Percentiles rank a stretch among this genome's conserved stretches.
phyloP scores from a whole-genome alignment of 1,139 yeast genomes.

The Scheffersomyces stambukii region DNA sequence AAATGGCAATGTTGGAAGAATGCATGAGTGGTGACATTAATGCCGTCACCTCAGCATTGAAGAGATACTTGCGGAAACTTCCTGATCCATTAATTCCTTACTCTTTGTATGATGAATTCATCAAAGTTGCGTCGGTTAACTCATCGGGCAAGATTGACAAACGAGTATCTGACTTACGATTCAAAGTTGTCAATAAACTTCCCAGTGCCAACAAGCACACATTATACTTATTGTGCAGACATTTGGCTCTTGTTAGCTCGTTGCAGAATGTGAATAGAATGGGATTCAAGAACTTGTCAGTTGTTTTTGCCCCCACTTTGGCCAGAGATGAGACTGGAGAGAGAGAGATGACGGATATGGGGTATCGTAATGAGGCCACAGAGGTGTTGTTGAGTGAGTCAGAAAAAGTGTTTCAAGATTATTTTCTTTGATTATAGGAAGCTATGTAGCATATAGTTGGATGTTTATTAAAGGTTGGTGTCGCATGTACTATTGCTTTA shows the following conservation, averaged over 20 bases:
- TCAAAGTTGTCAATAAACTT: constrained; percentile 33
- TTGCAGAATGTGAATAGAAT: constrained; percentile 57
- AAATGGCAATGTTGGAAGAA: constrained; percentile 39
- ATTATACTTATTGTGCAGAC: constrained; percentile 54
- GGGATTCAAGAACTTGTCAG: constrained; percentile 79
- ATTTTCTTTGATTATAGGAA: too few relatives aligned
- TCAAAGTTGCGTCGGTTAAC: constrained; percentile 36
- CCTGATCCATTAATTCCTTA: constrained; percentile 84
- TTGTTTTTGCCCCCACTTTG: constrained; percentile 93
- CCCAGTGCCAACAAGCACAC: constrained; percentile 69
- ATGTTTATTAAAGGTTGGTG: neutral
- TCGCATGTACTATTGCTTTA: neutral
- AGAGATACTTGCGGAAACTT: constrained; percentile 77
- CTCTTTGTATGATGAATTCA: constrained; percentile 61
- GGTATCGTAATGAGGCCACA: constrained; percentile 71
- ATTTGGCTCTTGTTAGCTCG: constrained; percentile 54
- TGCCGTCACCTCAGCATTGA: constrained; percentile 82
- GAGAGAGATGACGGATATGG: constrained; percentile 84
- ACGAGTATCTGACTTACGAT: constrained; percentile 27
- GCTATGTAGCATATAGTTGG: too few relatives aligned
- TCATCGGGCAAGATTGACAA: constrained; percentile 29
- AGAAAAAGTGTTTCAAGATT: constrained; percentile 7
- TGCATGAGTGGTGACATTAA: constrained; percentile 72
- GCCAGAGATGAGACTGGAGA: constrained; percentile 80
- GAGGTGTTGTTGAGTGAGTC: constrained; percentile 67